Conservation (phyloP, 31 red algal species). For the Asparagopsis taxiformis region DNA sequence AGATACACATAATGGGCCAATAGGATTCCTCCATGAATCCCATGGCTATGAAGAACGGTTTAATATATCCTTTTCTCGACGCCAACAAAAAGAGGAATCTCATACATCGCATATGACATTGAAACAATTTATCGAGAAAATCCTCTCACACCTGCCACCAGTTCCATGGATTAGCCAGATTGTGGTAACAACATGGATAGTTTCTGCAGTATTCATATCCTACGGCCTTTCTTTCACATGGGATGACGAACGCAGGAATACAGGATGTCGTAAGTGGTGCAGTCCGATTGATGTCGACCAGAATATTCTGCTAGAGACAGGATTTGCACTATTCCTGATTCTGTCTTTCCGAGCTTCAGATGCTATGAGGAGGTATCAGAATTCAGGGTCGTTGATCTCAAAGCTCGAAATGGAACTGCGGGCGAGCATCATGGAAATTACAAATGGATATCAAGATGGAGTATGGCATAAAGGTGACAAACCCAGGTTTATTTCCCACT, state of each 20-base stretch:
- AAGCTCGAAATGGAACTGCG: background rate
- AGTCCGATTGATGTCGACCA: conserved; percentile 11
- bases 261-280: conserved; percentile 3
- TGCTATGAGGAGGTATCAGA: conserved; percentile 1
- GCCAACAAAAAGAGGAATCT: background rate
- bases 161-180: conserved; percentile 4
- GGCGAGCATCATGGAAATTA: background rate
- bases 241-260: too few relatives aligned
- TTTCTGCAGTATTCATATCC: conserved; percentile 19
- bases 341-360: conserved; percentile 11
- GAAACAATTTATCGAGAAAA: background rate
- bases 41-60: background rate
- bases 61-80: background rate
- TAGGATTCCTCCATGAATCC: background rate
- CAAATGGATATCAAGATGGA: conserved; percentile 6
- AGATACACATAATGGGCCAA: conserved; percentile 1
- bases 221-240: too few relatives aligned
- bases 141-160: conserved; percentile 5
- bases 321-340: conserved; percentile 10
- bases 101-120: conserved; percentile 9
- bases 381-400: background rate
- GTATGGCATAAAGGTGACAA: background rate
- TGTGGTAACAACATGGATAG: conserved; percentile 12
- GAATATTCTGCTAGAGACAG: background rate
- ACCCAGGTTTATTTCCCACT: conserved; percentile 1